These are phyloP conservation scores for Acer yangbiense DNA, from an alignment of 345 rosid species.

Conservation along the genomic window DNA sequence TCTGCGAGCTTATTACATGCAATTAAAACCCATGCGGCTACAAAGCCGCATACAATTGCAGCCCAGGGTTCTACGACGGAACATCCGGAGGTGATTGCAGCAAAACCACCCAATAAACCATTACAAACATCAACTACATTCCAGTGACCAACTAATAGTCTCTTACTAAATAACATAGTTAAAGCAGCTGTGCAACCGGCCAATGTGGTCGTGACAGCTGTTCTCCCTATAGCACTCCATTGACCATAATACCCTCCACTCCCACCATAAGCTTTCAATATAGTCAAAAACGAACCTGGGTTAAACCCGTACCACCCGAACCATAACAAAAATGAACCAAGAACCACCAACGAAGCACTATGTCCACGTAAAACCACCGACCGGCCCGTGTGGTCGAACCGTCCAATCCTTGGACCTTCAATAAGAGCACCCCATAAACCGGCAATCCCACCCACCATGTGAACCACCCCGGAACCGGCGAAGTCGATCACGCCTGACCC, in stretches of 20 bases:
- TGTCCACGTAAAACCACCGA: constrained; percentile 66
- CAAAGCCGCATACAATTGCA: constrained; percentile 71
- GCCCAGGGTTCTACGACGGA: constrained; percentile 92
- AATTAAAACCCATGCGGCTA: constrained; percentile 62
- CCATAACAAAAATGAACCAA: constrained; percentile 76
- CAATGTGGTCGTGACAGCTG: constrained; percentile 78
- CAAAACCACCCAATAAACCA: constrained; percentile 81
- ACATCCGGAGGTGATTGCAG: constrained; percentile 81
- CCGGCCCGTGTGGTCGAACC: constrained; percentile 49
- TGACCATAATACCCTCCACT: constrained; percentile 57
- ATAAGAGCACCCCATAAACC: constrained; percentile 77
- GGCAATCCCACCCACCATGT: constrained; percentile 83
- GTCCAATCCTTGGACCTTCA: constrained; percentile 77
- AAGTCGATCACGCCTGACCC: constrained; percentile 70
- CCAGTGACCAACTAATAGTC: constrained; percentile 74
- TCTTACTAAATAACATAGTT: constrained; percentile 70
- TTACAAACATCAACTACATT: constrained; percentile 76
- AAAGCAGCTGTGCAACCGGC: constrained; percentile 83
- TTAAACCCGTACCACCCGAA: constrained; percentile 91
- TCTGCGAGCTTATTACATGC: constrained; percentile 62
- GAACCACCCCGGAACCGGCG: constrained; percentile 84
- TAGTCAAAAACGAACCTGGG: constrained; percentile 62
- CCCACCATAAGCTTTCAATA: constrained; percentile 35
- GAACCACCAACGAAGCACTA: constrained; percentile 66
- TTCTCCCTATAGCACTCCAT: constrained; percentile 81